A percentile compares a stretch with the other conserved stretches of the same genome.
Evolutionary conservation across 208 protist genomes (phyloP).

Genomic region (Kentomonas sorsogonicus): DNA sequence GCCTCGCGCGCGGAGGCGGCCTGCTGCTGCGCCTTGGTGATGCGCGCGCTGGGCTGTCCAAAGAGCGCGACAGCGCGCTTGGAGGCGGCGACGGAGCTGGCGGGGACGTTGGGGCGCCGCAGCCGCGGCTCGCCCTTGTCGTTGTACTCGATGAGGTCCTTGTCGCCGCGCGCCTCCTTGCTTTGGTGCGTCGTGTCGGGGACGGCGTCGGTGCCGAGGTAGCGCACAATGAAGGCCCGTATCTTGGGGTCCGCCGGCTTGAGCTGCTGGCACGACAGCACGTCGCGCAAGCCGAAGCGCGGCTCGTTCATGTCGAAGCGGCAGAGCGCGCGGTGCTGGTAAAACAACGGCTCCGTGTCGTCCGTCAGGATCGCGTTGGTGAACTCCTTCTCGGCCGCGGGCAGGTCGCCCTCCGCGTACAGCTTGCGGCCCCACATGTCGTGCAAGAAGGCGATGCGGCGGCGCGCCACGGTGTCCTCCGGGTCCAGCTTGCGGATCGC

Average conservation of each 20-base stretch:
- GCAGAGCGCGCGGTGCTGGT: slow-evolving; percentile 76
- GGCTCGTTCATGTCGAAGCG: slow-evolving; percentile 74
- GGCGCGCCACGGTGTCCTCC: slow-evolving; percentile 36
- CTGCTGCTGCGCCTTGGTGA: slow-evolving; percentile 4
- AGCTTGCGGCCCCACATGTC: slow-evolving; percentile 79
- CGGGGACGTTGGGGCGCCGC: too few species aligned
- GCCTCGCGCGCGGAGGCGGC: slow-evolving; percentile 1
- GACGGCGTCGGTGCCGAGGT: slow-evolving; percentile 40
- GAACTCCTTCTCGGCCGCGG: slow-evolving; percentile 76
- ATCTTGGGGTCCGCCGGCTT: slow-evolving; percentile 53
- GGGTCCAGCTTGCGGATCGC: slow-evolving; percentile 50
- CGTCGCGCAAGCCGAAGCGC: slow-evolving; percentile 77
- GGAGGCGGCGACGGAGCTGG: too few species aligned
- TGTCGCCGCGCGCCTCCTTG: too few species aligned
- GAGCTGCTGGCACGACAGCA: slow-evolving; percentile 76
- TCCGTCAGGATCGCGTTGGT: slow-evolving; percentile 76
- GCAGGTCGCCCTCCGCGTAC: slow-evolving; percentile 31
- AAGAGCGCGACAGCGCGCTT: slow-evolving; percentile 22
- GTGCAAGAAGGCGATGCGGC: slow-evolving; percentile 73
- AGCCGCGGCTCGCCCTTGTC: too few species aligned
- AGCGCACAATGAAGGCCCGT: slow-evolving; percentile 69
- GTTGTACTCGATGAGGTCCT: too few species aligned
- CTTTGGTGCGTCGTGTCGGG: slow-evolving; percentile 16
- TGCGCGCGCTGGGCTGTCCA: slow-evolving; percentile 23
- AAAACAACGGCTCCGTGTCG: slow-evolving; percentile 66